These are phyloP conservation scores for Waitea zeae DNA, from an alignment of 1,284 basidiomycete genomes.

Conservation along the genomic window DNA sequence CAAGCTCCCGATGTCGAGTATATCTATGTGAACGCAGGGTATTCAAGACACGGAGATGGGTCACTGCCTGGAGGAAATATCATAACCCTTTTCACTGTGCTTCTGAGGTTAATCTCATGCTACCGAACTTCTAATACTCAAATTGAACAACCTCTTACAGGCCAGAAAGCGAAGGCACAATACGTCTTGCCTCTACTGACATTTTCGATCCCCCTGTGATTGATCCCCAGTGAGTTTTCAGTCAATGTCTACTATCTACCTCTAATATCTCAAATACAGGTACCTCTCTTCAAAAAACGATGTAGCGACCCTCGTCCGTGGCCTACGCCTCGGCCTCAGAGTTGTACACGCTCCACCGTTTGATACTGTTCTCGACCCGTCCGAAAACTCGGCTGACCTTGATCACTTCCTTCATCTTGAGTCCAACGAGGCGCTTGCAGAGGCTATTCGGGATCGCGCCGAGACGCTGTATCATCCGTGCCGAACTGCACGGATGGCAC, in stretches of 20 bases:
- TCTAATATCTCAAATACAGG: too few species aligned
- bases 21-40: slow-evolving; percentile 29
- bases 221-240: too few species aligned
- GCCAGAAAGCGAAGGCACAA: slow-evolving; percentile 23
- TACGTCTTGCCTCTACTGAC: slow-evolving; percentile 20
- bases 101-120: slow-evolving; percentile 12
- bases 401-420: slow-evolving; percentile 12
- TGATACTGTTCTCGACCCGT: slow-evolving; percentile 28
- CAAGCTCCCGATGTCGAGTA: slow-evolving; percentile 45
- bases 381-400: slow-evolving; percentile 28
- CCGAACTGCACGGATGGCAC: slow-evolving; percentile 42
- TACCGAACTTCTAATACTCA: background rate
- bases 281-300: slow-evolving; percentile 41
- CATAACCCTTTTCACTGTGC: slow-evolving; percentile 14
- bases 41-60: slow-evolving; percentile 13
- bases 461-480: slow-evolving; percentile 45
- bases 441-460: slow-evolving; percentile 23
- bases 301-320: slow-evolving; percentile 34
- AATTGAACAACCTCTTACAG: slow-evolving; percentile 11
- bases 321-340: slow-evolving; percentile 27
- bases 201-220: slow-evolving; percentile 24
- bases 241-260: too few species aligned
- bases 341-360: too few species aligned
- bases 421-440: slow-evolving; percentile 14
- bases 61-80: slow-evolving; percentile 10